A percentile compares a stretch with the other conserved stretches of the same genome.
These are phyloP conservation scores for Heliamphora pulchella DNA, from an alignment of 179 eudicot species.

Conservation along the genomic window DNA sequence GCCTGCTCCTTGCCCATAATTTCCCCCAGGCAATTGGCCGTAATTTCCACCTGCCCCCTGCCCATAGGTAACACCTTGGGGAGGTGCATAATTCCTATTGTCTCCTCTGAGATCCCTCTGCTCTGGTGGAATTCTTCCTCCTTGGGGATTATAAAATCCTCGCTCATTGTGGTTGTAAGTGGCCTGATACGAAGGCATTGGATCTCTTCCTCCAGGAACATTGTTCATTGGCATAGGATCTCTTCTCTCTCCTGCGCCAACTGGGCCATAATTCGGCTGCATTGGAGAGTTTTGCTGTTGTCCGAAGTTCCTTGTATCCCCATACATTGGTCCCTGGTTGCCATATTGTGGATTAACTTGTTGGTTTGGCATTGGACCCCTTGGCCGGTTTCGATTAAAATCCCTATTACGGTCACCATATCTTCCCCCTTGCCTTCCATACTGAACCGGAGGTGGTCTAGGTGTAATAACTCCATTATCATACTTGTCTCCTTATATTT, in stretches of 20 bases:
- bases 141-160: slow-evolving; percentile 31
- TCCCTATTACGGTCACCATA: slow-evolving; percentile 29
- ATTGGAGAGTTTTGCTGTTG: slow-evolving; percentile 25
- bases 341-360: slow-evolving; percentile 25
- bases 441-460: slow-evolving; percentile 82
- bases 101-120: slow-evolving; percentile 27
- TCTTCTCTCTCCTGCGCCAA: slow-evolving; percentile 32
- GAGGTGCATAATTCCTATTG: slow-evolving; percentile 26
- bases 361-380: slow-evolving; percentile 32
- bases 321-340: slow-evolving; percentile 25
- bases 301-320: slow-evolving; percentile 27
- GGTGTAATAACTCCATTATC: slow-evolving; percentile 76
- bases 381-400: slow-evolving; percentile 19
- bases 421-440: slow-evolving; percentile 51
- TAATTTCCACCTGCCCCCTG: slow-evolving; percentile 18
- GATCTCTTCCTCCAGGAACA: slow-evolving; percentile 30
- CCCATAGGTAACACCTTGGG: slow-evolving; percentile 21
- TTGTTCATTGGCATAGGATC: slow-evolving; percentile 24
- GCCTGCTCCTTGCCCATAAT: slow-evolving; percentile 18
- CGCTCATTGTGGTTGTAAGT: slow-evolving; percentile 30
- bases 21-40: background rate
- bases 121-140: slow-evolving; percentile 31
- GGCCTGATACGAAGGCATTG: slow-evolving; percentile 38
- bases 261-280: slow-evolving; percentile 28
- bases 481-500: slow-evolving; percentile 79